A percentile compares a stretch with the other conserved stretches of the same genome.
Conservation (phyloP, 306 rosid genomes). For the Cicer pinnatifidum region DNA sequence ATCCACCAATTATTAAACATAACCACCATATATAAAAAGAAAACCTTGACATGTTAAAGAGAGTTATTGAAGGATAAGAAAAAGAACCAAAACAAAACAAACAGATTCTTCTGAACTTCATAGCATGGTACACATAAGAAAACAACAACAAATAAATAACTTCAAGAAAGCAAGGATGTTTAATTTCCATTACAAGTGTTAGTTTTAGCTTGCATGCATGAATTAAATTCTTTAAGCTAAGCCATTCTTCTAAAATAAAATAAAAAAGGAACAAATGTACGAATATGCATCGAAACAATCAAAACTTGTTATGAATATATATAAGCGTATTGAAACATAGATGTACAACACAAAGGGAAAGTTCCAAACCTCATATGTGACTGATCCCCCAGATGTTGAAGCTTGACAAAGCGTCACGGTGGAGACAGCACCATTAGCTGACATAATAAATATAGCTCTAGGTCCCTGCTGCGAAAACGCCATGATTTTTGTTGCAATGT, state of each 20-base stretch:
- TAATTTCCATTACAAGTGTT: background rate
- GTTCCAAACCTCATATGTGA: conserved; percentile 80
- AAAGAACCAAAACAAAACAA: background rate
- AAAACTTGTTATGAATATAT: background rate
- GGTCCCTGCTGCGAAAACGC: conserved; percentile 93
- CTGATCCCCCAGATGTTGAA: conserved; percentile 86
- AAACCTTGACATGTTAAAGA: conserved; percentile 9
- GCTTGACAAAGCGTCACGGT: conserved; percentile 93
- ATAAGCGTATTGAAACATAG: background rate
- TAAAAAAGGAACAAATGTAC: background rate
- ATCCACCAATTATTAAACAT: conserved; percentile 24
- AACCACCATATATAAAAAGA: background rate
- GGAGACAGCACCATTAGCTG: conserved; percentile 92
- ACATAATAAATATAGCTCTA: conserved; percentile 78
- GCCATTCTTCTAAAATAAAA: background rate
- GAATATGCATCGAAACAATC: background rate
- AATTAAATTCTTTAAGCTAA: background rate
- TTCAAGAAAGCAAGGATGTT: too few relatives aligned
- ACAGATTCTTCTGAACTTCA: background rate
- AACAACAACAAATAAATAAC: background rate
- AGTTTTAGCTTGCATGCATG: background rate
- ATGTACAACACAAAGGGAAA: conserved; percentile 4
- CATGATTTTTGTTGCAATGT: conserved; percentile 82
- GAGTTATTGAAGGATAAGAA: background rate
- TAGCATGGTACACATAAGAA: background rate